Evolutionary conservation across 805 yeast species (phyloP), one percentile per base, ranked within the genome.

Genomic region (Cyberlindnera sargentensis): DNA sequence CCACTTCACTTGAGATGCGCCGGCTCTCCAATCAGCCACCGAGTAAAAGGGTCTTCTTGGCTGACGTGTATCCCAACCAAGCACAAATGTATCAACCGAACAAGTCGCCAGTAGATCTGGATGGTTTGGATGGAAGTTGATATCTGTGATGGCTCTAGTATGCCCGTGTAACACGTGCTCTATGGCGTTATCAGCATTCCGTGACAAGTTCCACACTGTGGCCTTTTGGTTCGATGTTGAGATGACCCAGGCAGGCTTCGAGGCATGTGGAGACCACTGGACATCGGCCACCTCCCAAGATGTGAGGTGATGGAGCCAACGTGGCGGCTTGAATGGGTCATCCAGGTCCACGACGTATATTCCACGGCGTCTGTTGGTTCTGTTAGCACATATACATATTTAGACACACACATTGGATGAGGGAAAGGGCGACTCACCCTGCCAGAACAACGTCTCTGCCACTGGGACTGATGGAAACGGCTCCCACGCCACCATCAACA

Each of bases 211-310:
- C 99, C 99, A 93, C 4, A 93, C 78, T 57, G 93, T 71, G 1
- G 96, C 98, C 65, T 91, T 91, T 59, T 91, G 99, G 62, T 91
- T 93, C 2, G 95, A 84, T 0, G 98, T 88, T 0, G 96, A 86
- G 1, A 91, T 83, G 36, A 93, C 87, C 95, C 97, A 90, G 5
- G 83, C 72, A 1, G 95, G 91, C 51, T 85, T 86, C 2, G 81
- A 73, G 5, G 75, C 70, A 59, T 93, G 97, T 0, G 97, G 96
- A 3, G 95, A 86, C 98, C 99, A 93, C 62, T 93, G 98, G 2
- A 91, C 97, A 61, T 91, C 97, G 0, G 99, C 96, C 3, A 93
- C 99, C 99, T 93, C 98, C 98, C 98, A 93, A 0, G 95, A 80
- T 0, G 97, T 91, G 31, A 80, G 72, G 58, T 93, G 96, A 43